A percentile compares a stretch with the other conserved stretches of the same genome.
These are phyloP conservation scores for Lyophyllum atratum DNA, from an alignment of 768 basidiomycete species.

Conservation along the genomic window DNA sequence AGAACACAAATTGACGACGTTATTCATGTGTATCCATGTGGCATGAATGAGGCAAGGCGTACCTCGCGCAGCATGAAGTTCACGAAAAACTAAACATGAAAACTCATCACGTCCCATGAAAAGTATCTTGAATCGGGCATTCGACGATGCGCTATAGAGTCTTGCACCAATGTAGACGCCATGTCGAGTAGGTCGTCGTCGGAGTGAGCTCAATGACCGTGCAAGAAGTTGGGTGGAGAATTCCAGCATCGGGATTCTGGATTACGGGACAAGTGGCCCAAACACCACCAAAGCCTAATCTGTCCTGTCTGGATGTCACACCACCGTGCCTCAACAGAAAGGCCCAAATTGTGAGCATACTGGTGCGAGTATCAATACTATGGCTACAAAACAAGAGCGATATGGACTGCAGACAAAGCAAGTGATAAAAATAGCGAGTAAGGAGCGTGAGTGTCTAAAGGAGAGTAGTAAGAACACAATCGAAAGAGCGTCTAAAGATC, in stretches of 20 bases:
- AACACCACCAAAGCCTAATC: neutral
- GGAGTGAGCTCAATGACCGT: neutral
- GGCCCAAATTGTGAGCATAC: too few species aligned
- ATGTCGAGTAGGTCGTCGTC: neutral
- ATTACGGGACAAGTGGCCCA: neutral
- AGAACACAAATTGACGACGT: neutral
- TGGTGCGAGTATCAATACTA: too few species aligned
- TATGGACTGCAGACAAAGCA: neutral
- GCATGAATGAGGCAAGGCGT: neutral
- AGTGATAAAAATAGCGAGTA: neutral
- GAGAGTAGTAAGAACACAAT: neutral
- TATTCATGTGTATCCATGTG: neutral
- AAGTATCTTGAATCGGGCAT: conserved; percentile 64
- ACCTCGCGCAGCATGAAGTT: conserved; percentile 68
- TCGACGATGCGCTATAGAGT: neutral
- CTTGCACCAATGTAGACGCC: neutral
- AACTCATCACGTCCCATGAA: conserved; percentile 91
- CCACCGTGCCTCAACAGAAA: too few species aligned
- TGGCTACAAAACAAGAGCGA: too few species aligned
- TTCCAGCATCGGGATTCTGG: neutral
- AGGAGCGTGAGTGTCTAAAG: neutral
- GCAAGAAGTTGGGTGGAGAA: neutral
- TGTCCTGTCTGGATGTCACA: too few species aligned
- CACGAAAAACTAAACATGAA: conserved; percentile 71
- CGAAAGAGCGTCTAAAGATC: neutral